Evolutionary conservation across 495 filamentous ascomycete genomes (phyloP), one percentile per base, ranked within the genome.

Genomic region (Aspergillus olivimuriae): DNA sequence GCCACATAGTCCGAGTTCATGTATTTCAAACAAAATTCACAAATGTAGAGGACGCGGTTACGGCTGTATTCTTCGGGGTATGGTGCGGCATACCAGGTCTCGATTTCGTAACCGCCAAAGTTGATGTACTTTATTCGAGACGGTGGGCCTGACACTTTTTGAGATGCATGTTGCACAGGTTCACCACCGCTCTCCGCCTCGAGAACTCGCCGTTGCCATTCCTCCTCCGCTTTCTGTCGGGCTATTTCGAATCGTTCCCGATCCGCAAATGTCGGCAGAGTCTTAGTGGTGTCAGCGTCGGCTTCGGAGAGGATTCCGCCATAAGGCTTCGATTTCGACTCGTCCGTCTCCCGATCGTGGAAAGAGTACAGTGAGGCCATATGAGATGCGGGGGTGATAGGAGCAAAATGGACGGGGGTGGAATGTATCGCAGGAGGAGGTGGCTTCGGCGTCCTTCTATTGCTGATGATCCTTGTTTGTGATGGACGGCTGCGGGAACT

Each of bases 101-200:
- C 94, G 53, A 98, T 97, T 58, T 97, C 91, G 66, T 84, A 92
- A 31, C 87, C 87, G 20, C 94, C 92, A 66, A 98, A 97, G 46
- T 94, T 90, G 69, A 98, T 95, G 65, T 90, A 95, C 58, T 97
- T 92, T 62, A 98, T 96, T 62, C 95, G 90, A 55, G 89, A 95
- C 2, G 89, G 85, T 4, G 88, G 86, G 0, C 86, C 89, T 8
- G 88, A 83, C 1, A 83, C 75, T 58, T 94, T 95, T 43, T 74
- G 69, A n/a, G 68, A 66, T 14, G 70, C 63, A 21, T 70, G 69
- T 7, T 69, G 62, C 15, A 62, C 66, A n/a, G 57, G 56, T 42
- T 82, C 76, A 6, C 63, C 67, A 33, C 63, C 63, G 21, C 59
- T 52, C 39, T 77, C 72, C 17, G 69, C 62, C 41, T 65, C 63